Conservation (phyloP, 2,329 filamentous ascomycete genomes). For the Talaromyces sp. region DNA sequence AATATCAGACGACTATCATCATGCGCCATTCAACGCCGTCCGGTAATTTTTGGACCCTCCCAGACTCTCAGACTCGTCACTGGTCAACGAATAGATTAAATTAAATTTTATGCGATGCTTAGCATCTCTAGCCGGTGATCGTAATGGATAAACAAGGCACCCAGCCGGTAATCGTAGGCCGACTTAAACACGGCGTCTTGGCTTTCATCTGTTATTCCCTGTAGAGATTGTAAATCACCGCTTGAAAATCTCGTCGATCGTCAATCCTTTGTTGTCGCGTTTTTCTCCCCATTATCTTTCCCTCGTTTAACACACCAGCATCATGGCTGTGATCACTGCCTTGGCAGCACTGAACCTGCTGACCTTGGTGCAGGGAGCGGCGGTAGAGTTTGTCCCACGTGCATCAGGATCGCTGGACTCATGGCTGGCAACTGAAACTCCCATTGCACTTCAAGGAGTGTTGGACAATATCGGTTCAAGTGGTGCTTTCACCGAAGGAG, state of each 20-base stretch:
- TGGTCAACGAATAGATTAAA: not conserved
- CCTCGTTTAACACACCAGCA: not conserved
- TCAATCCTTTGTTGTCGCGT: not conserved
- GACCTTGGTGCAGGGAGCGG: constrained; percentile 8
- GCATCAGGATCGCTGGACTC: constrained; percentile 27
- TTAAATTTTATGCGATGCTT: not conserved
- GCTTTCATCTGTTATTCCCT: constrained; percentile 1
- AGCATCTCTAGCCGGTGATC: not conserved
- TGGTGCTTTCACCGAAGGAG: constrained; percentile 51
- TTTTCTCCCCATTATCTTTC: not conserved
- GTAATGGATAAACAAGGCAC: not conserved
- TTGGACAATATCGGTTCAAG: constrained; percentile 57
- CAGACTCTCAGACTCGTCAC: not conserved
- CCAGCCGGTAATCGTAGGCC: not conserved
- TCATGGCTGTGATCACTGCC: not conserved
- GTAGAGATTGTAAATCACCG: not conserved
- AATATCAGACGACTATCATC: not conserved
- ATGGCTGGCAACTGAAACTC: constrained; percentile 48
- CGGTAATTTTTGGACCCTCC: not conserved
- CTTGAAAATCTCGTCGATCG: not conserved
- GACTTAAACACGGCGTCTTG: constrained; percentile 1
- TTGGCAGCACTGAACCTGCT: constrained; percentile 22
- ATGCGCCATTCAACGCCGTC: not conserved
- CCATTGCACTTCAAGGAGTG: constrained; percentile 54
- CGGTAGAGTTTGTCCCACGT: constrained; percentile 14